A percentile compares a stretch with the other conserved stretches of the same genome.
These are phyloP conservation scores for Saksenaea vasiformis DNA, from an alignment of 371 early-diverging fungal genomes.

Conservation along the genomic window DNA sequence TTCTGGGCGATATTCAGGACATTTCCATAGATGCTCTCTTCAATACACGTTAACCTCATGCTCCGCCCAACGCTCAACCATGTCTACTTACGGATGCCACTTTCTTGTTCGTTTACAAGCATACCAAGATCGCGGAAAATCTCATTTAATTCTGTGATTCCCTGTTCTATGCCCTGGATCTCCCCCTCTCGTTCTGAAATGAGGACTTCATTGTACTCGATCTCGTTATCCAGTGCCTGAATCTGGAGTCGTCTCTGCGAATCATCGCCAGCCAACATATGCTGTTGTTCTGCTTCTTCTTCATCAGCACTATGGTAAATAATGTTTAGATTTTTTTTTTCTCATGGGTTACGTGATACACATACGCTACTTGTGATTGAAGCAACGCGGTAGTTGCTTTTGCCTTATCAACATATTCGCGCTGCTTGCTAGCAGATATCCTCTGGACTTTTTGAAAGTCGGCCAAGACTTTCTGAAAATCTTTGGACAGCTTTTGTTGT, in stretches of 20 bases:
- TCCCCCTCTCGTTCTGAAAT: constrained; percentile 94
- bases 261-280: constrained; percentile 52
- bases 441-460: constrained; percentile 89
- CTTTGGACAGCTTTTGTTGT: constrained; percentile 85
- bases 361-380: constrained; percentile 42
- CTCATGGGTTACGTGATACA: not conserved
- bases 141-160: constrained; percentile 91
- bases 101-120: constrained; percentile 94
- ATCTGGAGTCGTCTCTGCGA: constrained; percentile 69
- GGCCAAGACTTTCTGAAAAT: constrained; percentile 87
- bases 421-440: constrained; percentile 81
- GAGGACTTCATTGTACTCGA: constrained; percentile 90
- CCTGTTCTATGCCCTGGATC: constrained; percentile 89
- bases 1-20: constrained; percentile 79
- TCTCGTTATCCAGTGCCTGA: constrained; percentile 83
- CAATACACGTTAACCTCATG: not conserved
- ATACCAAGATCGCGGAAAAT: constrained; percentile 96
- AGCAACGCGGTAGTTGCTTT: constrained; percentile 51
- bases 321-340: constrained; percentile 1
- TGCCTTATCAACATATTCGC: constrained; percentile 81
- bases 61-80: not conserved
- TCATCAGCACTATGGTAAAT: constrained; percentile 31
- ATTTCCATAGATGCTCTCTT: constrained; percentile 68
- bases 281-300: constrained; percentile 42
- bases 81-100: constrained; percentile 74